A percentile compares a stretch with the other conserved stretches of the same genome.
phyloP scores from a whole-genome alignment of 2,329 filamentous ascomycete genomes.

The Cladosporium halotolerans region DNA sequence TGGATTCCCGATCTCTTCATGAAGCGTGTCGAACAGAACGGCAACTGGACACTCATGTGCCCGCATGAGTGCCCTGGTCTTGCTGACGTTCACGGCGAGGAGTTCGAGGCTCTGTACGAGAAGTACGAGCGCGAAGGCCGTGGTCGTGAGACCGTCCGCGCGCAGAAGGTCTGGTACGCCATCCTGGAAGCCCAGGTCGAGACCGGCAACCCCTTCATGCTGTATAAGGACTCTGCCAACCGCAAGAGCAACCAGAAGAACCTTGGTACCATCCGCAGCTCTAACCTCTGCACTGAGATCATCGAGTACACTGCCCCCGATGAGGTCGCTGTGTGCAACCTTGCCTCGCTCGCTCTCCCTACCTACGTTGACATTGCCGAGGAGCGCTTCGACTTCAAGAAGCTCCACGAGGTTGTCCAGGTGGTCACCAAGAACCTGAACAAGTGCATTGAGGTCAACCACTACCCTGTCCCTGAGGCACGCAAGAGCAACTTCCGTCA shows the following conservation, averaged over 20 bases:
- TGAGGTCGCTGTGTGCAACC: conserved; percentile 97
- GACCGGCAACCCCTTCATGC: conserved; percentile 98
- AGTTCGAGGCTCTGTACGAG: conserved; percentile 92
- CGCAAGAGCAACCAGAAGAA: conserved; percentile 99
- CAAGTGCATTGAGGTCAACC: conserved; percentile 96
- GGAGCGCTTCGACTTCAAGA: conserved; percentile 88
- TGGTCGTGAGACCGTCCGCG: conserved; percentile 86
- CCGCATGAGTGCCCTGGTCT: conserved; percentile 93
- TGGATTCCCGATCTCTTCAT: conserved; percentile 99
- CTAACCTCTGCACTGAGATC: conserved; percentile 98
- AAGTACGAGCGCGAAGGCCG: conserved; percentile 79
- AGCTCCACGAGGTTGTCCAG: conserved; percentile 89
- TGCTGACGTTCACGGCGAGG: conserved; percentile 93
- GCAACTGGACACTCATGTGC: conserved; percentile 96
- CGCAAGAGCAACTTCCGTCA: conserved; percentile 96
- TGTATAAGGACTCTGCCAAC: conserved; percentile 99
- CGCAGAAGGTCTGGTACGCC: conserved; percentile 99
- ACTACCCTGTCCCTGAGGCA: conserved; percentile 94
- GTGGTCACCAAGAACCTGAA: conserved; percentile 94
- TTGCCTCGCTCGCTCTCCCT: conserved; percentile 88
- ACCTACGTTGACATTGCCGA: conserved; percentile 82
- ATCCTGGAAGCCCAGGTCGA: conserved; percentile 97
- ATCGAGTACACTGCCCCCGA: conserved; percentile 95
- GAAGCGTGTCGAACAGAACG: conserved; percentile 97
- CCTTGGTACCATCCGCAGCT: conserved; percentile 94